Conservation (phyloP, 805 yeast species). For the Candida ulmi region DNA sequence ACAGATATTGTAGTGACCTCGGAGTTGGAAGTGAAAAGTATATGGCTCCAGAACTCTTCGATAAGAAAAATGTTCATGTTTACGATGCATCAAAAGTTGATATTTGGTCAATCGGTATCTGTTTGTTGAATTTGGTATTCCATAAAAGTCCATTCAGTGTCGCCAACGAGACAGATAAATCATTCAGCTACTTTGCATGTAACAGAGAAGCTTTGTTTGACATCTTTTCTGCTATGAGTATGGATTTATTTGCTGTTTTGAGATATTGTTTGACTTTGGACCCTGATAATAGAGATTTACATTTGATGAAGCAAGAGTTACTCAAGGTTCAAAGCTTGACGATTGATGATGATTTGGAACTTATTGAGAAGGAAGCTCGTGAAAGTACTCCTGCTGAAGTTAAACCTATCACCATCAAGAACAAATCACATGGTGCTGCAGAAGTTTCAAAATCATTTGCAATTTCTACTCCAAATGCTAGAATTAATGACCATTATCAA, state of each 20-base stretch:
- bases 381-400: constrained; percentile 3
- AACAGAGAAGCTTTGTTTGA: constrained; percentile 89
- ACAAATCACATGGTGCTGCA: neutral
- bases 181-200: constrained; percentile 79
- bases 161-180: constrained; percentile 74
- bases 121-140: constrained; percentile 77
- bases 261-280: constrained; percentile 76
- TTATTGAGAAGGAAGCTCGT: constrained; percentile 35
- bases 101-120: constrained; percentile 86
- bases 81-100: constrained; percentile 82
- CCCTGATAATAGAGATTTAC: constrained; percentile 75
- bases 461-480: constrained; percentile 53
- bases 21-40: constrained; percentile 88
- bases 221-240: constrained; percentile 83
- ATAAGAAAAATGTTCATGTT: constrained; percentile 42
- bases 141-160: constrained; percentile 82
- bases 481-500: constrained; percentile 33
- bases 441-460: constrained; percentile 43
- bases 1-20: constrained; percentile 56
- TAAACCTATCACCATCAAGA: constrained; percentile 19
- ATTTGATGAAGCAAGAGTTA: constrained; percentile 55
- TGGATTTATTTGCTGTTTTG: constrained; percentile 79
- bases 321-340: constrained; percentile 62
- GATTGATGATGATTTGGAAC: constrained; percentile 67
- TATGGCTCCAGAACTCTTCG: constrained; percentile 93